Conservation (phyloP, 768 basidiomycete species). For the Arthromyces matolae region DNA sequence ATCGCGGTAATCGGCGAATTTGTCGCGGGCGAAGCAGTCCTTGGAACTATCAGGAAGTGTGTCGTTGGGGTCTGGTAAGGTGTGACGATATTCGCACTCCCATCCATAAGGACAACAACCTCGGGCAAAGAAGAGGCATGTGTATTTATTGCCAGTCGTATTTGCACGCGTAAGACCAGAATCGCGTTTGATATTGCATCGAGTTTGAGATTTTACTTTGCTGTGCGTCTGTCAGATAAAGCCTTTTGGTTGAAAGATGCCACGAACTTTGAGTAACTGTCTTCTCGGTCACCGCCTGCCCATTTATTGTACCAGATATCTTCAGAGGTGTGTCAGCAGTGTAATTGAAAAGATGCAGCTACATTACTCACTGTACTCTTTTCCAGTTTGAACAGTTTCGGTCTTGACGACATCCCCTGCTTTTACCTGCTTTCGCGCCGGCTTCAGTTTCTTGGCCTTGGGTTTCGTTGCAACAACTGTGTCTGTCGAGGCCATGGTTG, state of each 20-base stretch:
- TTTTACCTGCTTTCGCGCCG: slow-evolving; percentile 92
- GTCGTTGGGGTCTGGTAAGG: slow-evolving; percentile 67
- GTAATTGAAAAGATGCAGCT: not conserved
- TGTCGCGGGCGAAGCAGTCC: slow-evolving; percentile 96
- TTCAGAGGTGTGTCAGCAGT: slow-evolving; percentile 26
- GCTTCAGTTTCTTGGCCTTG: slow-evolving; percentile 67
- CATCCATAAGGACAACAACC: slow-evolving; percentile 98
- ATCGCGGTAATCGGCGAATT: slow-evolving; percentile 95
- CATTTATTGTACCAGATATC: slow-evolving; percentile 99
- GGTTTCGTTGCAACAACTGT: slow-evolving; percentile 8
- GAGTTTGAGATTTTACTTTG: slow-evolving; percentile 91
- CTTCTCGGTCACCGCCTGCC: slow-evolving; percentile 99
- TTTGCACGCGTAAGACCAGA: slow-evolving; percentile 94
- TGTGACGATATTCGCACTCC: slow-evolving; percentile 96
- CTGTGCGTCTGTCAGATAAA: slow-evolving; percentile 38
- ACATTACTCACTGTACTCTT: slow-evolving; percentile 82
- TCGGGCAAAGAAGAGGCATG: slow-evolving; percentile 91
- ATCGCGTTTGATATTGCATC: slow-evolving; percentile 85
- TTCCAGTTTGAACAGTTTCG: slow-evolving; percentile 87
- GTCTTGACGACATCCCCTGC: slow-evolving; percentile 86
- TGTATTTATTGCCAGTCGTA: slow-evolving; percentile 87
- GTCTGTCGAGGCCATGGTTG: slow-evolving; percentile 30
- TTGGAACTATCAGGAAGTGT: slow-evolving; percentile 86
- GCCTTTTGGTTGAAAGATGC: no score
- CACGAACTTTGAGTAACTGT: slow-evolving; percentile 89